Conservation (phyloP, 257 asterid species). For the Ballota nigra region DNA sequence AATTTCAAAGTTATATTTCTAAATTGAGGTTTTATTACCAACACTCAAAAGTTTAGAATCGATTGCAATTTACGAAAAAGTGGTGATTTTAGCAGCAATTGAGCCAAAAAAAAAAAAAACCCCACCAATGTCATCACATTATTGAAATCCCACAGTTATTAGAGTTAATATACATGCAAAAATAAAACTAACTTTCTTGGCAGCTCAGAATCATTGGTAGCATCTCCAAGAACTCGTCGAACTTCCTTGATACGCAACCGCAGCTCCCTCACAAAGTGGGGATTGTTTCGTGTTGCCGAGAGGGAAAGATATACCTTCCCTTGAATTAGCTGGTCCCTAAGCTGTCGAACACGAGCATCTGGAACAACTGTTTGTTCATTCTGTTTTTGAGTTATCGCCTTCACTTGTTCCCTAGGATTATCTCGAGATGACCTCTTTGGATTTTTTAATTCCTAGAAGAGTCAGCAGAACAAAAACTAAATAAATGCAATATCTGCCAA, state of each 20-base stretch:
- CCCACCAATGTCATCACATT: neutral
- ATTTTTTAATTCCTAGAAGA: conserved; percentile 29
- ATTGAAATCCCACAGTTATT: neutral
- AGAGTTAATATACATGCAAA: neutral
- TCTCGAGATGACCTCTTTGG: conserved; percentile 22
- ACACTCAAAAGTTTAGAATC: no score
- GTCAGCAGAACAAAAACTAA: conserved; percentile 7
- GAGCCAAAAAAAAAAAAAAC: no score
- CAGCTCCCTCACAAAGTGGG: conserved; percentile 54
- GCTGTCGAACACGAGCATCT: conserved; percentile 42
- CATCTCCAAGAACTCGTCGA: conserved; percentile 48
- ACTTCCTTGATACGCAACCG: conserved; percentile 52
- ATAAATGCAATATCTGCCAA: no score
- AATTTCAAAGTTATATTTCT: no score
- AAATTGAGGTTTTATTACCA: no score
- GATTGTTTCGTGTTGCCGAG: conserved; percentile 41
- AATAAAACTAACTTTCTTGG: conserved; percentile 45
- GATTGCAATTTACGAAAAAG: no score
- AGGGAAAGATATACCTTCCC: conserved; percentile 51
- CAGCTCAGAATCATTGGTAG: conserved; percentile 52
- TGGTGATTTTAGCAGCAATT: no score
- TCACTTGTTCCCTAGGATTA: conserved; percentile 26
- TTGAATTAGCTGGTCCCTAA: conserved; percentile 57
- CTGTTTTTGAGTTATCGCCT: conserved; percentile 32
- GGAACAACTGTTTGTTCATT: conserved; percentile 26